These are phyloP conservation scores for Jaminaea rosea DNA, from an alignment of 1,284 basidiomycete species.

Conservation along the genomic window DNA sequence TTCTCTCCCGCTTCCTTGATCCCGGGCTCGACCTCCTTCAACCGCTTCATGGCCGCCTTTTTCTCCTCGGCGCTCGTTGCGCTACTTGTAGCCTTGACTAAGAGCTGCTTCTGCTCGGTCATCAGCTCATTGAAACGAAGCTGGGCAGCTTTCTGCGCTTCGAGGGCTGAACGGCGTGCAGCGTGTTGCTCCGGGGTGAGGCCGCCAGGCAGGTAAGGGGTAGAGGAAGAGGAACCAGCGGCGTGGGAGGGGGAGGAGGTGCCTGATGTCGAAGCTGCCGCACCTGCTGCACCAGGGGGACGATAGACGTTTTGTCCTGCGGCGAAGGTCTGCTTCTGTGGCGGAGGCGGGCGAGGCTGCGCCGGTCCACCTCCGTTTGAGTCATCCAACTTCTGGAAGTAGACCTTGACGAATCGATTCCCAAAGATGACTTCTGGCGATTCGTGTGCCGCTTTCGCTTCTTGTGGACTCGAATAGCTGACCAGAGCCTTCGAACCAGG, in stretches of 20 bases:
- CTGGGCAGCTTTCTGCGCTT: constrained; percentile 57
- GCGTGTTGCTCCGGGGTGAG: constrained; percentile 15
- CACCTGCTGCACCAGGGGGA: constrained; percentile 10
- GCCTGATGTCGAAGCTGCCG: constrained; percentile 11
- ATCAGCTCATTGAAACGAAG: constrained; percentile 72
- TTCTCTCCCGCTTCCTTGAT: constrained; percentile 55
- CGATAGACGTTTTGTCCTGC: constrained; percentile 40
- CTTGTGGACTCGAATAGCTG: constrained; percentile 72
- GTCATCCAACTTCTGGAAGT: constrained; percentile 44
- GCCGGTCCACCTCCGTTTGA: constrained; percentile 79
- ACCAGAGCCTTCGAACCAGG: constrained; percentile 68
- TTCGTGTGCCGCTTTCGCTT: constrained; percentile 81
- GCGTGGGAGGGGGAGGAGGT: constrained; percentile 5
- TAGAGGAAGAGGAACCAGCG: not conserved
- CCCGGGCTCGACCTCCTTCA: constrained; percentile 71
- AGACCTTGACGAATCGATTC: constrained; percentile 80
- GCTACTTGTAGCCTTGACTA: constrained; percentile 59
- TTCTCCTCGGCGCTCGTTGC: constrained; percentile 65
- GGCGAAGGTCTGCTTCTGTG: constrained; percentile 25
- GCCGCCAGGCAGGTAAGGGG: not conserved
- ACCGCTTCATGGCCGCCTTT: constrained; percentile 65
- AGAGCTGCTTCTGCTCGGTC: constrained; percentile 76
- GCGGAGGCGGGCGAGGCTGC: constrained; percentile 50
- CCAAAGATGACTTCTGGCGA: constrained; percentile 85
- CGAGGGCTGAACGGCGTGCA: constrained; percentile 47